Evolutionary conservation across 306 rosid species (phyloP).

Genomic region (Vigna nakashimae): DNA sequence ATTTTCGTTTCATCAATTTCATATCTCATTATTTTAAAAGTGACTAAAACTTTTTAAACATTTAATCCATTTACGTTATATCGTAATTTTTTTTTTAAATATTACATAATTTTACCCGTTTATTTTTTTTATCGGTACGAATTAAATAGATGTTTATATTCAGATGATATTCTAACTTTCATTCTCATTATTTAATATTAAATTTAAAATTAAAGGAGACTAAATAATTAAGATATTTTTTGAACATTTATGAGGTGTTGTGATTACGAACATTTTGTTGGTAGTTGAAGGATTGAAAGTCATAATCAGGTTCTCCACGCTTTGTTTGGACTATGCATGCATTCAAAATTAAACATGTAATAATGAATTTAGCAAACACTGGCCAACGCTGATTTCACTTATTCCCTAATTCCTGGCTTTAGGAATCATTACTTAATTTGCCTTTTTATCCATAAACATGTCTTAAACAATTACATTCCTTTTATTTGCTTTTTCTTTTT

Average conservation of each 20-base stretch:
- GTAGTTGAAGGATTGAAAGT: slow-evolving; percentile 41
- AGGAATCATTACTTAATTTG: slow-evolving; percentile 46
- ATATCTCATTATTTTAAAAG: neutral
- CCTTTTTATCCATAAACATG: slow-evolving; percentile 43
- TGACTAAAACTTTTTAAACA: too few species aligned
- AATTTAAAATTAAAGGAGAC: too few species aligned
- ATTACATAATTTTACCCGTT: too few species aligned
- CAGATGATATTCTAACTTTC: too few species aligned
- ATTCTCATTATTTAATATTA: too few species aligned
- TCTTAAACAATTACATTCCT: slow-evolving; percentile 1
- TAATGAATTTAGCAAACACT: slow-evolving; percentile 51
- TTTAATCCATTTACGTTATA: too few species aligned
- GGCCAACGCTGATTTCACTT: slow-evolving; percentile 46
- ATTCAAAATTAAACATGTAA: slow-evolving; percentile 32
- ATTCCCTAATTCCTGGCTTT: slow-evolving; percentile 53
- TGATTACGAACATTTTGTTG: slow-evolving; percentile 38
- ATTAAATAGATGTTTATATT: too few species aligned
- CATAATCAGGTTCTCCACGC: slow-evolving; percentile 47
- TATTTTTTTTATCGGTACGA: too few species aligned
- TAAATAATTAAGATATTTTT: too few species aligned
- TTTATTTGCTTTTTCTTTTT: neutral
- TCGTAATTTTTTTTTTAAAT: too few species aligned
- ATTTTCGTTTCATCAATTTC: neutral
- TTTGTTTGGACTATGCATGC: slow-evolving; percentile 26
- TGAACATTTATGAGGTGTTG: neutral